Evolutionary conservation across 495 filamentous ascomycete genomes (phyloP).

Genomic region (Lepidopterella palustris): DNA sequence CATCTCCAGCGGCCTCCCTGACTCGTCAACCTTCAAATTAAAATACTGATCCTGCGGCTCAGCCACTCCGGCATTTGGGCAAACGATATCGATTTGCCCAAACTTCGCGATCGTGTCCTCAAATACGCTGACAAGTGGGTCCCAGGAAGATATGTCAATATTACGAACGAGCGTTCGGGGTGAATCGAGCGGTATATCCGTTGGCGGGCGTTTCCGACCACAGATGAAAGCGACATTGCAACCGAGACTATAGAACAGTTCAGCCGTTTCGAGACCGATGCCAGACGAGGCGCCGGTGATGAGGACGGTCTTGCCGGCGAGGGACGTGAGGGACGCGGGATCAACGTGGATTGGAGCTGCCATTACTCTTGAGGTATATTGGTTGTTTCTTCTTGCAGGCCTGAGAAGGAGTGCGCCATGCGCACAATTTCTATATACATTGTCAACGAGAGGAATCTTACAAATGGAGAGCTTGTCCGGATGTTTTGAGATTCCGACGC

Average conservation of each 20-base stretch:
- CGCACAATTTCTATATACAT: too few species aligned
- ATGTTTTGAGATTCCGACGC: too few species aligned
- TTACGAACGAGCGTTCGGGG: neutral
- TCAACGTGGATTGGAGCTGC: neutral
- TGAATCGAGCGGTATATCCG: neutral
- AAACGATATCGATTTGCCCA: neutral
- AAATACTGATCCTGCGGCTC: neutral
- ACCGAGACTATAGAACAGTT: neutral
- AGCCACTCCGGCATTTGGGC: neutral
- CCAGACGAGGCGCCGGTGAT: neutral
- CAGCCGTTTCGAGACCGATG: too few species aligned
- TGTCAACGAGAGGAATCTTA: too few species aligned
- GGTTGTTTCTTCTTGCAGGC: too few species aligned
- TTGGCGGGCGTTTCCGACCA: neutral
- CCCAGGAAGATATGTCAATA: neutral
- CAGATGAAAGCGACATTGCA: neutral
- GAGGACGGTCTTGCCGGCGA: neutral
- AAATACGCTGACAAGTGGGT: neutral
- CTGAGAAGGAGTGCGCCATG: too few species aligned
- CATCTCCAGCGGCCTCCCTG: neutral
- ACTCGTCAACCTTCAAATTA: neutral
- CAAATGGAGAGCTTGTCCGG: too few species aligned
- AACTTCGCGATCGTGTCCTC: neutral
- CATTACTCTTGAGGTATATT: too few species aligned
- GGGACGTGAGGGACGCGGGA: neutral